Conservation (phyloP, 805 yeast genomes). For the Brettanomyces bruxellensis region DNA sequence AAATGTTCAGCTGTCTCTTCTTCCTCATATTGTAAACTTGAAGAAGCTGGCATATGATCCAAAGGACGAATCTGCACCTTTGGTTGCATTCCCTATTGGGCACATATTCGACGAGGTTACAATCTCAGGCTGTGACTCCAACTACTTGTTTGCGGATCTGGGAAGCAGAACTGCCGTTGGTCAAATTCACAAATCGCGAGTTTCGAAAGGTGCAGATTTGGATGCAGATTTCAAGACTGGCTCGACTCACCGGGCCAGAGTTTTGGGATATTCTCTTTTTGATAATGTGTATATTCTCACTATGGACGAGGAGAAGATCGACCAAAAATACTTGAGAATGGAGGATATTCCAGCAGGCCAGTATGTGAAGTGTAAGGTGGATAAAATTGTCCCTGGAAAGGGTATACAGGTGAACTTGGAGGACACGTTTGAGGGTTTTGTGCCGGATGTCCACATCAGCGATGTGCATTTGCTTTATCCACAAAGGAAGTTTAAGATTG, state of each 20-base stretch:
- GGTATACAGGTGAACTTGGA: conserved; percentile 65
- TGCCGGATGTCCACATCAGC: conserved; percentile 67
- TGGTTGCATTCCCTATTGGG: conserved; percentile 76
- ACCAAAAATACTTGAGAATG: conserved; percentile 55
- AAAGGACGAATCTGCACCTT: conserved; percentile 27
- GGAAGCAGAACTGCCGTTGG: conserved; percentile 50
- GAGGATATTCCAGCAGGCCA: conserved; percentile 76
- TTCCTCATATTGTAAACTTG: conserved; percentile 43
- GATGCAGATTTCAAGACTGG: conserved; percentile 50
- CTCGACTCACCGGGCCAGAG: conserved; percentile 66
- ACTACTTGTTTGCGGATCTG: conserved; percentile 47
- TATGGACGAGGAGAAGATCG: conserved; percentile 54
- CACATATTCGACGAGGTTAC: conserved; percentile 50
- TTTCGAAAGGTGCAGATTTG: conserved; percentile 38
- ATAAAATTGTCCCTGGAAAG: conserved; percentile 45
- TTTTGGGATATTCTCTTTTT: conserved; percentile 55
- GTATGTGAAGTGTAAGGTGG: conserved; percentile 44
- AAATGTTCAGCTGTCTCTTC: conserved; percentile 53
- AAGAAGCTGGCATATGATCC: conserved; percentile 4
- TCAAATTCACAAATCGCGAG: conserved; percentile 69
- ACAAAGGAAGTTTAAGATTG: conserved; percentile 84
- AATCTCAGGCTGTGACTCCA: conserved; percentile 50
- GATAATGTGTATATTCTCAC: conserved; percentile 66
- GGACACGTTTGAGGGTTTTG: conserved; percentile 64
- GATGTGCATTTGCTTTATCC: conserved; percentile 82